phyloP scores from a whole-genome alignment of 441 rosid species.

The Arabidopsis lyrata region DNA sequence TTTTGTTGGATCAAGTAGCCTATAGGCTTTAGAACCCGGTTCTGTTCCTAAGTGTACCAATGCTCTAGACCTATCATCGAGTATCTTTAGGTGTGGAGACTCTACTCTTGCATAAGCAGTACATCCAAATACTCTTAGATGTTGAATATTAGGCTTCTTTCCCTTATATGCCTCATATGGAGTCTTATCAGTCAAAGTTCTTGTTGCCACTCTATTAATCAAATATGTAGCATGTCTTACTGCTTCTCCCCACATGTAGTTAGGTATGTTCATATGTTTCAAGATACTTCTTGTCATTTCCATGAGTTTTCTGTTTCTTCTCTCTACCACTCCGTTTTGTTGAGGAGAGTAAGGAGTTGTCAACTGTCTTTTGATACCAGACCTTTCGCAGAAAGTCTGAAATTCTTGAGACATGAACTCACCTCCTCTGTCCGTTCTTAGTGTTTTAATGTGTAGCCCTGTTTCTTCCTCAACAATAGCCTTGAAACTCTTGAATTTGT shows the following conservation, averaged over 20 bases:
- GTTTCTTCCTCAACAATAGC: not conserved
- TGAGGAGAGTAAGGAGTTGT: not conserved
- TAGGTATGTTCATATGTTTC: too few species aligned
- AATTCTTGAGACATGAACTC: not conserved
- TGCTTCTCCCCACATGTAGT: too few species aligned
- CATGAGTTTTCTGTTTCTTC: not conserved
- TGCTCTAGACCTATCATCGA: not conserved
- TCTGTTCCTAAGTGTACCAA: not conserved
- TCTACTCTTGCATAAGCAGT: too few species aligned
- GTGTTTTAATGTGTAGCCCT: rapidly evolving
- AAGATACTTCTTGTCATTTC: not conserved
- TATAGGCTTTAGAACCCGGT: not conserved
- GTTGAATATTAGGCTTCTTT: too few species aligned
- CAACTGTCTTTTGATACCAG: not conserved
- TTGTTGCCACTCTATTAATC: too few species aligned
- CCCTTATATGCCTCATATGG: too few species aligned
- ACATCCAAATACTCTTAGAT: too few species aligned
- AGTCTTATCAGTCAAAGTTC: too few species aligned
- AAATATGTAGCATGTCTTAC: too few species aligned
- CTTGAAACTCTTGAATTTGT: not conserved
- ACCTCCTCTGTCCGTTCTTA: not conserved
- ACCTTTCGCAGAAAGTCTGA: rapidly evolving
- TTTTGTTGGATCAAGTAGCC: not conserved
- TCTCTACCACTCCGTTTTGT: too few species aligned
- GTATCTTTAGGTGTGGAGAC: too few species aligned